These are phyloP conservation scores for Dryadomyces quercivorus DNA, from an alignment of 2,329 filamentous ascomycete genomes.

Conservation along the genomic window DNA sequence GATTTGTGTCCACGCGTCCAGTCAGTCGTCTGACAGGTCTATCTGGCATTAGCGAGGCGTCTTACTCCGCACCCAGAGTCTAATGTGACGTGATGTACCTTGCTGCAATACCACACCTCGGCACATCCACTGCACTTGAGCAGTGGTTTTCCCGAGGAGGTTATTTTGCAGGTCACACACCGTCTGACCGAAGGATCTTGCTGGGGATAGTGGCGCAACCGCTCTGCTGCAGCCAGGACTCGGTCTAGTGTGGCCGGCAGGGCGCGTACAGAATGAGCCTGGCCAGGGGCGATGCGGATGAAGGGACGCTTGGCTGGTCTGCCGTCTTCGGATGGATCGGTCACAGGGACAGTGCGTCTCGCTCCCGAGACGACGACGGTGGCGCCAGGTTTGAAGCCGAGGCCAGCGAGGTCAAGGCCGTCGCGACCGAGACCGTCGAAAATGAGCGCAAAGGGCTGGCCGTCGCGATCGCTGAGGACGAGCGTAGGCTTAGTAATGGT, in stretches of 20 bases:
- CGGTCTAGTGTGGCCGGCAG: slow-evolving; percentile 20
- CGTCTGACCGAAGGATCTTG: neutral
- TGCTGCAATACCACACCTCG: slow-evolving; percentile 31
- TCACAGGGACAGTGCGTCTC: slow-evolving; percentile 18
- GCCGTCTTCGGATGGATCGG: neutral
- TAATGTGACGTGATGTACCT: slow-evolving; percentile 22
- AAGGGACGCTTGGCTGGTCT: slow-evolving; percentile 25
- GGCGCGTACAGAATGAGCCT: slow-evolving; percentile 21
- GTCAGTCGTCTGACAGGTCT: slow-evolving; percentile 30
- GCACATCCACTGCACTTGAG: slow-evolving; percentile 31
- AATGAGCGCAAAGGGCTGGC: slow-evolving; percentile 30
- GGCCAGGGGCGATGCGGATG: slow-evolving; percentile 23
- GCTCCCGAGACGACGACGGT: slow-evolving; percentile 26
- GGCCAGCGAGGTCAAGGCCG: slow-evolving; percentile 19
- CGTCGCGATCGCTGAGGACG: slow-evolving; percentile 27
- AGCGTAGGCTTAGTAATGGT: slow-evolving; percentile 38
- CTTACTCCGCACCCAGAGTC: neutral
- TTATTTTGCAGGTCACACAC: neutral
- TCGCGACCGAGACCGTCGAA: slow-evolving; percentile 28
- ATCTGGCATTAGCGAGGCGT: slow-evolving; percentile 4
- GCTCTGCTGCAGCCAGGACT: slow-evolving; percentile 16
- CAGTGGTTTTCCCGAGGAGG: slow-evolving; percentile 8
- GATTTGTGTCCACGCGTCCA: slow-evolving; percentile 31
- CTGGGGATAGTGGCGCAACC: slow-evolving; percentile 9
- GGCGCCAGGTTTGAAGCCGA: slow-evolving; percentile 24